phyloP scores from a whole-genome alignment of 306 rosid genomes.

The Carpinus fangiana region DNA sequence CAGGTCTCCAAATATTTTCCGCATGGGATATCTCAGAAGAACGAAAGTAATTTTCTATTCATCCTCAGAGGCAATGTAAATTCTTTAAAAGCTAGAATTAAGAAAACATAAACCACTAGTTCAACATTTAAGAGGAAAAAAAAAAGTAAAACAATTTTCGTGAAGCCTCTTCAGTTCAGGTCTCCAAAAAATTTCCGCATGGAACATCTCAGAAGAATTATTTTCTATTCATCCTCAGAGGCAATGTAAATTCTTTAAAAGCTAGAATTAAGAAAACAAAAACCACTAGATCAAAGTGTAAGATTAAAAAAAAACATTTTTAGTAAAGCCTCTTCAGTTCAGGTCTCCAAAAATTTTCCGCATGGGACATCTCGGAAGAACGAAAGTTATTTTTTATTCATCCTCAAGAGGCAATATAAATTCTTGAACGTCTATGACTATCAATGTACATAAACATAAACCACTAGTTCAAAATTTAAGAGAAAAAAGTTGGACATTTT shows the following conservation, averaged over 20 bases:
- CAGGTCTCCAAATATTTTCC: constrained; percentile 60
- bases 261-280: background rate
- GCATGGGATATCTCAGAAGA: constrained; percentile 50
- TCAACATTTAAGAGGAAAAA: background rate
- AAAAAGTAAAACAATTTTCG: background rate
- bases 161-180: constrained; percentile 60
- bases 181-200: constrained; percentile 55
- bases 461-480: background rate
- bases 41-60: constrained; percentile 50
- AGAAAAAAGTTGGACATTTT: background rate
- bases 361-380: constrained; percentile 53
- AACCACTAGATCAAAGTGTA: background rate
- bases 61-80: constrained; percentile 44
- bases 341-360: constrained; percentile 56
- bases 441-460: background rate
- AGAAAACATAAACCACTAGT: background rate
- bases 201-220: constrained; percentile 49
- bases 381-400: constrained; percentile 49
- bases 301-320: background rate
- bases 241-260: constrained; percentile 3
- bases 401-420: constrained; percentile 45
- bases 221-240: constrained; percentile 47
- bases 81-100: background rate
- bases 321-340: constrained; percentile 51
- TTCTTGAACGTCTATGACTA: background rate